Conservation (phyloP, 805 yeast genomes). For the Sugiyamaella chiloensis region DNA sequence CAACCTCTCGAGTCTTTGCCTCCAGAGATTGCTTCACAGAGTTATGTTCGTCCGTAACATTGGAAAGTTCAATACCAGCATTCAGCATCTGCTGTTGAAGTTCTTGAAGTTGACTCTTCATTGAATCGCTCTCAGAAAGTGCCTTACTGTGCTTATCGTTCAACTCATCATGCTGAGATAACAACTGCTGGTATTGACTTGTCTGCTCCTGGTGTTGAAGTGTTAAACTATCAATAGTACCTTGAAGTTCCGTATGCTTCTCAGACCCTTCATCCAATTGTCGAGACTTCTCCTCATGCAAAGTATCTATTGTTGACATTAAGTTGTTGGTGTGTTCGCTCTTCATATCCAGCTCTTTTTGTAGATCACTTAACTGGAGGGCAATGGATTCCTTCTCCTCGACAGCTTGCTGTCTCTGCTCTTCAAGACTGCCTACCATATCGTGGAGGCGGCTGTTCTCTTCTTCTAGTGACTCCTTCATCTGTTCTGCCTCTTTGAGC, state of each 20-base stretch:
- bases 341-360: not conserved
- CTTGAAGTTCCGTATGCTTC: not conserved
- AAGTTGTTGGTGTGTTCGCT: too few species aligned
- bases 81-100: not conserved
- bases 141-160: not conserved
- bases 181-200: not conserved
- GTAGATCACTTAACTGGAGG: not conserved
- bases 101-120: not conserved
- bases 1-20: not conserved
- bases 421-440: constrained; percentile 26
- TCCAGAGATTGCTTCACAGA: not conserved
- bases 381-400: constrained; percentile 1
- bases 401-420: constrained; percentile 16
- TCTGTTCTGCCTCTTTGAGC: constrained; percentile 25
- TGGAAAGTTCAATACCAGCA: not conserved
- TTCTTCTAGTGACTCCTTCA: constrained; percentile 25
- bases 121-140: not conserved
- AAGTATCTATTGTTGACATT: not conserved
- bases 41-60: not conserved
- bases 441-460: constrained; percentile 32
- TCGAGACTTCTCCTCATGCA: not conserved
- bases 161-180: not conserved
- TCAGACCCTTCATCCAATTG: not conserved
- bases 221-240: not conserved
- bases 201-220: not conserved